Conservation (phyloP, 225 moss, liverwort and hornwort species). For the Lunularia cruciata region DNA sequence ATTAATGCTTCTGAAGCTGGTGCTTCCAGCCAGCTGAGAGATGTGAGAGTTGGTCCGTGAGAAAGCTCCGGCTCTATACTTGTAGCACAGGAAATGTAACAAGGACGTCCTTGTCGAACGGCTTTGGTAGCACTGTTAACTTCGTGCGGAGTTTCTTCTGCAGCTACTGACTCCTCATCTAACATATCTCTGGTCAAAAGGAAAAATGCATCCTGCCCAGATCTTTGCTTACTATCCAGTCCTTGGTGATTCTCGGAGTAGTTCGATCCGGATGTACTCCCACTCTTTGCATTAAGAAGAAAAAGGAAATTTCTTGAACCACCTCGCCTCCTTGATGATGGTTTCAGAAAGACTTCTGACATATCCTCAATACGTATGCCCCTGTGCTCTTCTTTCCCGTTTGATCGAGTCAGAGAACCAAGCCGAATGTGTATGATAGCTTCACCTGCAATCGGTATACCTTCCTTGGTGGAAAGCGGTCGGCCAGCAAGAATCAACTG, state of each 20-base stretch:
- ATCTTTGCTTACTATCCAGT: constrained; percentile 2
- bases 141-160: constrained; percentile 6
- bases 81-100: constrained; percentile 57
- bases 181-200: constrained; percentile 21
- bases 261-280: background rate
- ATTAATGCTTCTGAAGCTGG: constrained; percentile 59
- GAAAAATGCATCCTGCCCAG: constrained; percentile 9
- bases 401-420: constrained; percentile 37
- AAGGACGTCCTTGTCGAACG: constrained; percentile 57
- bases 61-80: constrained; percentile 43
- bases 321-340: constrained; percentile 21
- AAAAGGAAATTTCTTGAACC: constrained; percentile 61
- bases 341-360: constrained; percentile 38
- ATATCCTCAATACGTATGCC: constrained; percentile 45
- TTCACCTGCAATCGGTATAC: constrained; percentile 57
- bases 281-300: constrained; percentile 37
- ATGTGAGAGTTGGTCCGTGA: constrained; percentile 53
- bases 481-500: constrained; percentile 52
- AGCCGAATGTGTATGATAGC: constrained; percentile 70
- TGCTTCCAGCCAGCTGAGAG: constrained; percentile 74
- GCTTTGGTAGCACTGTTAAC: constrained; percentile 22
- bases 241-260: constrained; percentile 9
- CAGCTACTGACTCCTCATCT: background rate
- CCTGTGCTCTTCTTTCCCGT: constrained; percentile 38
- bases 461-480: constrained; percentile 41